Percentiles rank a stretch among this genome's conserved stretches.
phyloP scores from a whole-genome alignment of 768 basidiomycete genomes.

The Mycena chlorophos region DNA sequence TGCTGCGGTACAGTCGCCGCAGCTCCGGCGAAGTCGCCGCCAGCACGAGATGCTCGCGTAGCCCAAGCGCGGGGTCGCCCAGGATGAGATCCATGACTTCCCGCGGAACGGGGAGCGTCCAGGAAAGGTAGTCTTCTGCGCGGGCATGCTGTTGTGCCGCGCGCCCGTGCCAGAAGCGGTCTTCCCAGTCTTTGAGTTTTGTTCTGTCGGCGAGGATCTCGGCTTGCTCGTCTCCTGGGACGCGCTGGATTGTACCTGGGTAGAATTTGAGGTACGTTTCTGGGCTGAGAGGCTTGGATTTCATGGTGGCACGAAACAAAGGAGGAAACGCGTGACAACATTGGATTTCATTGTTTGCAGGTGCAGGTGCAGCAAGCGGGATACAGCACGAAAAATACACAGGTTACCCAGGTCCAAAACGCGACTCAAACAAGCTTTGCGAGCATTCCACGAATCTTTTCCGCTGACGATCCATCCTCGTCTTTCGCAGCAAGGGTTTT shows the following conservation, averaged over 20 bases:
- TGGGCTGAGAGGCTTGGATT: too few relatives aligned
- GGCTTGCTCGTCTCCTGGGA: too few relatives aligned
- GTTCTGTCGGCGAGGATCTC: too few relatives aligned
- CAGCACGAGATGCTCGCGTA: neutral
- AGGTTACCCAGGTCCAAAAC: neutral
- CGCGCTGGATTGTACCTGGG: too few relatives aligned
- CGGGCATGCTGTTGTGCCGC: too few relatives aligned
- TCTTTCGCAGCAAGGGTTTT: constrained; percentile 42
- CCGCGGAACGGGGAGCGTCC: neutral
- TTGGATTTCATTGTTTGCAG: neutral
- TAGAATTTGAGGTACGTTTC: too few relatives aligned
- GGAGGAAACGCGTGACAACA: too few relatives aligned
- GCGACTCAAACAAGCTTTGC: constrained; percentile 10
- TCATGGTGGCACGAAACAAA: too few relatives aligned
- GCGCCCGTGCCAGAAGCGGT: too few relatives aligned
- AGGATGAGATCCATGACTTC: neutral
- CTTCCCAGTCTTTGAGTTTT: too few relatives aligned
- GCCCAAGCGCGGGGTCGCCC: neutral
- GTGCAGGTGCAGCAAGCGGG: neutral
- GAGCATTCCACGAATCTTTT: constrained; percentile 19
- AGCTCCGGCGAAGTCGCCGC: too few relatives aligned
- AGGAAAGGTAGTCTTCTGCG: neutral
- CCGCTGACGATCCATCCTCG: constrained; percentile 21
- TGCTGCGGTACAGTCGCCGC: too few relatives aligned
- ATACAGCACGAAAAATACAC: neutral